Evolutionary conservation across 257 asterid genomes (phyloP).

Genomic region (Gardenia jasminoides): DNA sequence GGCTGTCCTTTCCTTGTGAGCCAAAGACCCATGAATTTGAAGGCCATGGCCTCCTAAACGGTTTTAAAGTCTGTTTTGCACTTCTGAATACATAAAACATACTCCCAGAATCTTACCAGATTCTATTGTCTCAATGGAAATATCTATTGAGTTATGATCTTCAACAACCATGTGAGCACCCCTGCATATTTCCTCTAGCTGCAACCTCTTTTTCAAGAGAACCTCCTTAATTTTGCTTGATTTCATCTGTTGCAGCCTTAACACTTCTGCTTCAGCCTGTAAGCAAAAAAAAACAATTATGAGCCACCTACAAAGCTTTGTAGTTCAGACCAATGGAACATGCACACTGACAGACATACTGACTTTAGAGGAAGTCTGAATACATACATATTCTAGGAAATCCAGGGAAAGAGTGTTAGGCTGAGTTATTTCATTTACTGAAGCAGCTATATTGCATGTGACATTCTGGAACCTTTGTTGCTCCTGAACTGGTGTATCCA

Average conservation of each 20-base stretch:
- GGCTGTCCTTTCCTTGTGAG: not conserved
- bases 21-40: not conserved
- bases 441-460: conserved; percentile 57
- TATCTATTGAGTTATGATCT: conserved; percentile 38
- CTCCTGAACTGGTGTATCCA: conserved; percentile 81
- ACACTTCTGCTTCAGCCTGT: conserved; percentile 81
- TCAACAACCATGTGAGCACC: conserved; percentile 70
- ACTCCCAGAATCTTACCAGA: conserved; percentile 44
- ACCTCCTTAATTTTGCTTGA: conserved; percentile 77
- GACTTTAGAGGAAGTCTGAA: not conserved
- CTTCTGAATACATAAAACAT: not conserved
- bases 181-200: conserved; percentile 66
- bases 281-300: not conserved
- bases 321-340: not conserved
- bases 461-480: conserved; percentile 63
- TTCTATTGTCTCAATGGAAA: conserved; percentile 59
- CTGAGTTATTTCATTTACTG: conserved; percentile 69
- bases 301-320: not conserved
- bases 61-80: not conserved
- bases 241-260: conserved; percentile 66
- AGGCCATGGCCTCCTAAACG: not conserved
- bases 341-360: not conserved
- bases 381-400: conserved; percentile 50
- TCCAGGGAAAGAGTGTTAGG: conserved; percentile 60
- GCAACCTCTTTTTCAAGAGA: conserved; percentile 56